phyloP scores from a whole-genome alignment of 225 moss, liverwort and hornwort genomes.

The Lunularia cruciata region DNA sequence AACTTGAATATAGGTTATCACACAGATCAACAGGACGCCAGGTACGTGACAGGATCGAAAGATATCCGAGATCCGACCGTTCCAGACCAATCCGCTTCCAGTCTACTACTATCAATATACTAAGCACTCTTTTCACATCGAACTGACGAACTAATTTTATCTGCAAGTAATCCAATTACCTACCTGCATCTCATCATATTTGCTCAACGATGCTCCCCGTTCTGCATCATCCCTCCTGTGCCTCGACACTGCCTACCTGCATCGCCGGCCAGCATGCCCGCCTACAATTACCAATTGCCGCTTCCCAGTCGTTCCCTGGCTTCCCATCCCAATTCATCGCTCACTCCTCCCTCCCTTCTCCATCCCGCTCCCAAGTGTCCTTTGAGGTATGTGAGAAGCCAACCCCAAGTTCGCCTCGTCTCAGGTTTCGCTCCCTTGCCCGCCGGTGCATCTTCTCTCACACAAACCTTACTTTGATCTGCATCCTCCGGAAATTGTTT shows the following conservation, averaged over 20 bases:
- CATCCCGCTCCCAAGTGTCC: not conserved
- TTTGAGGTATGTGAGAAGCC: conserved; percentile 6
- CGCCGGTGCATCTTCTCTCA: conserved; percentile 12
- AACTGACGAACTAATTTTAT: conserved; percentile 1
- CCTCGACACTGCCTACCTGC: conserved; percentile 6
- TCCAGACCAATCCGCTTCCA: conserved; percentile 9
- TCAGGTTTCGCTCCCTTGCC: not conserved
- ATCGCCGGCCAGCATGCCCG: conserved; percentile 1
- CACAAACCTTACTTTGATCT: not conserved
- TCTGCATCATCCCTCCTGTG: not conserved
- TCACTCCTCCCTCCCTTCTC: not conserved
- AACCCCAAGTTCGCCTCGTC: conserved; percentile 7
- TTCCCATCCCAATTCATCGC: not conserved
- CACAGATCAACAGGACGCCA: conserved; percentile 2
- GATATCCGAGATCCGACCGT: not conserved
- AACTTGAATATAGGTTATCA: conserved; percentile 5
- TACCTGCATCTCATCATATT: conserved; percentile 12
- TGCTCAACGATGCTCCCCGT: conserved; percentile 2
- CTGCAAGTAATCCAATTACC: conserved; percentile 6
- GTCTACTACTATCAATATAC: not conserved
- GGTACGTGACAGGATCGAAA: conserved; percentile 21
- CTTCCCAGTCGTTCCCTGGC: conserved; percentile 4
- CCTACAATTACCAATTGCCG: conserved; percentile 7
- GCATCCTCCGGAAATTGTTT: no score
- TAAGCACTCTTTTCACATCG: not conserved